Base-by-base conservation (phyloP, 805 yeast species). In the Sugiyamaella mastotermitis region DNA sequence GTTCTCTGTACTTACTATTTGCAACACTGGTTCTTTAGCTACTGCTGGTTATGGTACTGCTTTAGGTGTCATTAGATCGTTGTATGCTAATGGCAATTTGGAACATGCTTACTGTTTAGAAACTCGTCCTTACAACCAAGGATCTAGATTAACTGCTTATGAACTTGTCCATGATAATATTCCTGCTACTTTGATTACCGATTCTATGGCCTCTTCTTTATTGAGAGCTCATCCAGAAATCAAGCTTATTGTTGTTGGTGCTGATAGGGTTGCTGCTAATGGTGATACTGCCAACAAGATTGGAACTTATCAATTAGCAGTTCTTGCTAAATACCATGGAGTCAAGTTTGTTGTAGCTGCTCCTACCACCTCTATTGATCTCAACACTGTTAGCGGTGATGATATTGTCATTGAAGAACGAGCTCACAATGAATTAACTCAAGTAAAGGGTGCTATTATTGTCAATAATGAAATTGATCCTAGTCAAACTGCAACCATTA, bases 11-110 rank as follows among this genome's bases (percentile, higher is more conserved):
- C 62, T 92, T 56, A 90, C 97, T 1, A 84, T 92, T 40, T 90
- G 98, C 62, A 90, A 90, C 62, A 90, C 98, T 1, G 98, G 98
- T 0, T 85, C 97, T 0, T 67, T 90, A 42, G 98, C 98, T 1
- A 90, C 98, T 1, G 85, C 97, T 3, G 97, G 97, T 2, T 90
- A 87, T 57, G 98, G 98, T 21, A 90, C 98, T 4, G 97, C 97
- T 0, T 68, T 90, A 21, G 97, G 98, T 10, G 84, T 92, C 17
- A 77, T 90, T 27, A 74, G 97, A 48, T 76, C 95, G 0, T 66
- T 83, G 45, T 73, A 60, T 37, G 46, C 59, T 1, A 49, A 64
- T 0, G 73, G 77, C 31, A 69, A 68, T 54, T 62, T 90, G 47
- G 68, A 74, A 7, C 86, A 78, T 35, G 92, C 80, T 1, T 92